phyloP scores from a whole-genome alignment of 1,284 basidiomycete species.

The Exobasidium rhododendri region DNA sequence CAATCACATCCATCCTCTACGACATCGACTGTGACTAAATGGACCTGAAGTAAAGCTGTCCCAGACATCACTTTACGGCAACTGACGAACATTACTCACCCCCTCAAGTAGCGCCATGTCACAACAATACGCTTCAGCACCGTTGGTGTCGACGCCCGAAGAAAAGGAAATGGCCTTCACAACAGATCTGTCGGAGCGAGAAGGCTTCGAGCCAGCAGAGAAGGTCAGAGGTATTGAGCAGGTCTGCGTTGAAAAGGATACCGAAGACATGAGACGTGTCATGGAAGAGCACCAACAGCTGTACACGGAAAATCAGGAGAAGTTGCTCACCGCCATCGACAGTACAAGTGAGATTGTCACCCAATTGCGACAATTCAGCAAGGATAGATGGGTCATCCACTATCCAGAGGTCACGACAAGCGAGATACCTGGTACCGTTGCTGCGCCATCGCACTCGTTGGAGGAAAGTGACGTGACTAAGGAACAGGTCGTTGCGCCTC shows the following conservation, averaged over 20 bases:
- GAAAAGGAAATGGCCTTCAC: neutral
- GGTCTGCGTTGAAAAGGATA: neutral
- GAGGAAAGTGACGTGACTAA: neutral
- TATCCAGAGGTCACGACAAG: constrained; percentile 64
- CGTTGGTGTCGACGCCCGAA: constrained; percentile 2
- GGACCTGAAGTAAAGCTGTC: too few relatives aligned
- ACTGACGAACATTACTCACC: too few relatives aligned
- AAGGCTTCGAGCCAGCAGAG: constrained; percentile 3
- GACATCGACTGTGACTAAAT: too few relatives aligned
- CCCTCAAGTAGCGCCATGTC: too few relatives aligned
- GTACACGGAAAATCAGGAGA: constrained; percentile 51
- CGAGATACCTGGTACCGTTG: neutral
- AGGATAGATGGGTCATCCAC: constrained; percentile 76
- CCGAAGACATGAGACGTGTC: constrained; percentile 6
- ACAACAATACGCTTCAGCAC: neutral
- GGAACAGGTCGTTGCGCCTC: neutral
- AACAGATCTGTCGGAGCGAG: neutral
- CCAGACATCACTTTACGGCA: too few relatives aligned
- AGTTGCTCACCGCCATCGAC: constrained; percentile 72
- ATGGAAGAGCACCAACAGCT: constrained; percentile 18
- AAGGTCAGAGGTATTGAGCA: neutral
- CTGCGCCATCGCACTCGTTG: constrained; percentile 20
- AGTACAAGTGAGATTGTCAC: constrained; percentile 68
- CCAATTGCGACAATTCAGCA: constrained; percentile 77
- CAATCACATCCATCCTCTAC: too few relatives aligned